Conservation (phyloP, 2,329 filamentous ascomycete genomes). For the Remersonia thermophila region DNA sequence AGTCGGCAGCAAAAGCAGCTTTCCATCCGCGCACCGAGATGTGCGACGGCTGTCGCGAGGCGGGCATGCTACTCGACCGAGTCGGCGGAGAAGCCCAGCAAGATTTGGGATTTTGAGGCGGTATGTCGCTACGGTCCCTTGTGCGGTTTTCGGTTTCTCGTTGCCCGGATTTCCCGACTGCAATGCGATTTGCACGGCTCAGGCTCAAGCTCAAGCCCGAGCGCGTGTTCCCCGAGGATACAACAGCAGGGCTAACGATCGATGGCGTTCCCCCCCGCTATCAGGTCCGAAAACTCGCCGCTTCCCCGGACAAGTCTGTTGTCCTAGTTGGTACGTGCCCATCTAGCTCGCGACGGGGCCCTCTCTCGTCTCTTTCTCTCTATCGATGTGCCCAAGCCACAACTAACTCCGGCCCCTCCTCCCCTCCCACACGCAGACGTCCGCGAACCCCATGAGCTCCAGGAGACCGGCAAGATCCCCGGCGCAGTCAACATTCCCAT, state of each 20-base stretch:
- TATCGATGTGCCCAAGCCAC: not conserved
- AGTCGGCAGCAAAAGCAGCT: too few species aligned
- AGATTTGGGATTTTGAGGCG: slow-evolving; percentile 36
- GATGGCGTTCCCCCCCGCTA: too few species aligned
- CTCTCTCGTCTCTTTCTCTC: not conserved
- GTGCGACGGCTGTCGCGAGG: too few species aligned
- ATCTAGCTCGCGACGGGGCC: not conserved
- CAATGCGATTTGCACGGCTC: too few species aligned
- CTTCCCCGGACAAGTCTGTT: slow-evolving; percentile 21
- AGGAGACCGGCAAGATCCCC: slow-evolving; percentile 59
- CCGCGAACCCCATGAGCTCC: slow-evolving; percentile 59
- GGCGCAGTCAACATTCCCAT: slow-evolving; percentile 74
- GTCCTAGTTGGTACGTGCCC: slow-evolving; percentile 39
- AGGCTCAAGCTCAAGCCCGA: too few species aligned
- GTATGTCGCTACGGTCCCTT: too few species aligned
- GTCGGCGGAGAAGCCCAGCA: slow-evolving; percentile 18
- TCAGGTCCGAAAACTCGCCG: slow-evolving; percentile 29
- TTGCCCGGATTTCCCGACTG: too few species aligned
- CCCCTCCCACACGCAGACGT: slow-evolving; percentile 39
- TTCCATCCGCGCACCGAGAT: too few species aligned
- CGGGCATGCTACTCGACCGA: slow-evolving; percentile 9
- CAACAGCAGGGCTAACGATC: too few species aligned
- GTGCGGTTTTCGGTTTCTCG: too few species aligned
- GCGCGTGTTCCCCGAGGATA: too few species aligned
- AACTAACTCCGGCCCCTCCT: not conserved